A percentile compares a stretch with the other conserved stretches of the same genome.
These are phyloP conservation scores for Calonectria pseudoturangicola DNA, from an alignment of 2,329 filamentous ascomycete species.

Conservation along the genomic window DNA sequence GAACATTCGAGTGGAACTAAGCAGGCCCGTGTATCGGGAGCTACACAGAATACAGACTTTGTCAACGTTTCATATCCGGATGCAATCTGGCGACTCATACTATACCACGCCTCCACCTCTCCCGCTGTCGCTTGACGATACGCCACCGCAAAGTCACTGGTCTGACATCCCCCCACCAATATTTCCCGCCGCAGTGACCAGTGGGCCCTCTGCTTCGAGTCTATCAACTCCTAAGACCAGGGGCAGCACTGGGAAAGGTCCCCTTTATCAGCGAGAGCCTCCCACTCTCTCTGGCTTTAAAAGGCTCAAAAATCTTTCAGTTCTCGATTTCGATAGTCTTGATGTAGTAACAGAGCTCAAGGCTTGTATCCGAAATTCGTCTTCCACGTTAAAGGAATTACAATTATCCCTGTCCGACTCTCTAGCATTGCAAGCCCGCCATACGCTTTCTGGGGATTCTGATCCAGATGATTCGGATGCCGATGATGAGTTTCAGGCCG, in stretches of 20 bases:
- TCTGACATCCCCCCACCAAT: slow-evolving; percentile 50
- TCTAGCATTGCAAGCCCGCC: slow-evolving; percentile 66
- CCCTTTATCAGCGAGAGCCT: slow-evolving; percentile 61
- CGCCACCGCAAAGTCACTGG: slow-evolving; percentile 56
- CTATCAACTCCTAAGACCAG: slow-evolving; percentile 62
- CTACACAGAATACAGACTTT: slow-evolving; percentile 73
- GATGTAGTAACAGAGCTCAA: slow-evolving; percentile 74
- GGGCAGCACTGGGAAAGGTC: slow-evolving; percentile 58
- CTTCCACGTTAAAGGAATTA: slow-evolving; percentile 72
- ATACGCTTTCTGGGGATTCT: slow-evolving; percentile 58
- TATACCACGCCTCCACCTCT: slow-evolving; percentile 71
- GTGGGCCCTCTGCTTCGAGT: slow-evolving; percentile 52
- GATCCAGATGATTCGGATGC: slow-evolving; percentile 71
- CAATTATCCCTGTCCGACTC: slow-evolving; percentile 75
- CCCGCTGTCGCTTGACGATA: slow-evolving; percentile 56
- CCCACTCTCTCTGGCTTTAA: slow-evolving; percentile 75
- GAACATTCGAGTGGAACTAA: slow-evolving; percentile 79
- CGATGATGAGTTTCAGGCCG: slow-evolving; percentile 73
- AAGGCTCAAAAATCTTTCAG: slow-evolving; percentile 69
- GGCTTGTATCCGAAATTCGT: slow-evolving; percentile 72
- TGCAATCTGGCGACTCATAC: slow-evolving; percentile 74
- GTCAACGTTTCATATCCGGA: slow-evolving; percentile 73
- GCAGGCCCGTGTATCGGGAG: slow-evolving; percentile 73
- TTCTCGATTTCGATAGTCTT: slow-evolving; percentile 77
- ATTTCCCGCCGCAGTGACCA: slow-evolving; percentile 47